These are phyloP conservation scores for Areca catechu DNA, from an alignment of 176 grass and related monocot genomes.

Conservation along the genomic window DNA sequence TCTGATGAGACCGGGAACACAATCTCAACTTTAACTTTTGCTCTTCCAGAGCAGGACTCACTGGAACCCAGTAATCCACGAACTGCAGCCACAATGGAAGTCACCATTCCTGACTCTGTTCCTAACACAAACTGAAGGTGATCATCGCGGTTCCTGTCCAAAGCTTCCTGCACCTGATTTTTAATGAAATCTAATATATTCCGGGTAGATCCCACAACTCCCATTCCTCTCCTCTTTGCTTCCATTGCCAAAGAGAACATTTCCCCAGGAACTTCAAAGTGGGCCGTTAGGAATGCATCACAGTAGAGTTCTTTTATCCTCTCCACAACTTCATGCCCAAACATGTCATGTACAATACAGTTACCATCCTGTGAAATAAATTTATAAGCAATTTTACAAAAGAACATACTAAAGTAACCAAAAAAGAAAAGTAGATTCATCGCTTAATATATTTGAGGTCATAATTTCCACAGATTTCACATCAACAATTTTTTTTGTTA, in stretches of 20 bases:
- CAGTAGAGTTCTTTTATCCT: conserved; percentile 88
- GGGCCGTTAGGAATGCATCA: conserved; percentile 85
- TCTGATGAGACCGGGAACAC: conserved; percentile 92
- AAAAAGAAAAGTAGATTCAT: not conserved
- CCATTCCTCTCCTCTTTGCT: conserved; percentile 89
- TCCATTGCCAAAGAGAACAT: conserved; percentile 98
- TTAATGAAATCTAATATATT: conserved; percentile 96
- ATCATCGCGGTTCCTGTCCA: conserved; percentile 70
- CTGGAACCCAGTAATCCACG: conserved; percentile 44
- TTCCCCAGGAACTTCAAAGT: conserved; percentile 98
- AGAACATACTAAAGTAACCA: not conserved
- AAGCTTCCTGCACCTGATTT: conserved; percentile 45
- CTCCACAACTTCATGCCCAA: conserved; percentile 82
- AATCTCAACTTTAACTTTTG: conserved; percentile 86
- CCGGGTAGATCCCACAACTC: conserved; percentile 86
- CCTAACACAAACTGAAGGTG: conserved; percentile 90
- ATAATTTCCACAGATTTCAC: too few relatives aligned
- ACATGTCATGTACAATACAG: conserved; percentile 94
- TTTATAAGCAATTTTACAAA: conserved; percentile 5
- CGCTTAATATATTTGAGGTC: too few relatives aligned
- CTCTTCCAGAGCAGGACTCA: conserved; percentile 25
- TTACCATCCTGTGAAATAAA: conserved; percentile 67
- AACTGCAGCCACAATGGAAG: conserved; percentile 75
- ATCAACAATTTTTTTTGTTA: too few relatives aligned
- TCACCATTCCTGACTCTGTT: conserved; percentile 98